Percentiles rank a stretch among this genome's conserved stretches.
phyloP scores from a whole-genome alignment of 2,329 filamentous ascomycete genomes.

The Lizonia empirigonia region DNA sequence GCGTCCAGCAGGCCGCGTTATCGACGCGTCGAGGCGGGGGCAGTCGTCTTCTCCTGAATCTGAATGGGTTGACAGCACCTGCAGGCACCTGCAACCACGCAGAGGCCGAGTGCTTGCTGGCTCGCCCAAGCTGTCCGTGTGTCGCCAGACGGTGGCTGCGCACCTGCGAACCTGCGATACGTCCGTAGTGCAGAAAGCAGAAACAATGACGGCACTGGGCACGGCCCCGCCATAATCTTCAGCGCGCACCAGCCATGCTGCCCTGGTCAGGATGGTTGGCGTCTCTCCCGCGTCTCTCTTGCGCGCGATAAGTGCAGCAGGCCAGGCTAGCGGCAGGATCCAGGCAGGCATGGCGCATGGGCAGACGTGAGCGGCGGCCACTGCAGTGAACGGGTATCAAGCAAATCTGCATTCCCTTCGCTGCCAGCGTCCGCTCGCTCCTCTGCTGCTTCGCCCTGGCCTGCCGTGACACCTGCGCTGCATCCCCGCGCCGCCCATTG shows the following conservation, averaged over 20 bases:
- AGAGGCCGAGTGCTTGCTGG: not conserved
- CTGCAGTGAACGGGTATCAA: slow-evolving; percentile 15
- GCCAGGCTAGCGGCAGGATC: slow-evolving; percentile 14
- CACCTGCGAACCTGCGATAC: slow-evolving; percentile 12
- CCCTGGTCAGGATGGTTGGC: not conserved
- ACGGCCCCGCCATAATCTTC: slow-evolving; percentile 26
- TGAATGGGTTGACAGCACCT: not conserved
- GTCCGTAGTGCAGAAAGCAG: slow-evolving; percentile 18
- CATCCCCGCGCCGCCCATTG: slow-evolving; percentile 5
- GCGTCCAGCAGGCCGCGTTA: not conserved
- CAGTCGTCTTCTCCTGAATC: too few species aligned
- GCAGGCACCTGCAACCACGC: not conserved
- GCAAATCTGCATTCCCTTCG: slow-evolving; percentile 12
- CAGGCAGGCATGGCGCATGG: slow-evolving; percentile 11
- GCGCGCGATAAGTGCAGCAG: slow-evolving; percentile 18
- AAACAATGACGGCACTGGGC: slow-evolving; percentile 28
- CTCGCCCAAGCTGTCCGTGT: not conserved
- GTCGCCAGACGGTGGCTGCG: slow-evolving; percentile 3
- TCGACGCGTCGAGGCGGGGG: not conserved
- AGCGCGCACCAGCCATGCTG: slow-evolving; percentile 1
- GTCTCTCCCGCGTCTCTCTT: too few species aligned
- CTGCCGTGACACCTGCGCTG: slow-evolving; percentile 13
- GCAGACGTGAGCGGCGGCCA: not conserved
- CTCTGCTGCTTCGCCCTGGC: slow-evolving; percentile 5
- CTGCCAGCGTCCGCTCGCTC: slow-evolving; percentile 33